Evolutionary conservation across 2,329 filamentous ascomycete species (phyloP).

Genomic region (Trichoderma semiorbis): DNA sequence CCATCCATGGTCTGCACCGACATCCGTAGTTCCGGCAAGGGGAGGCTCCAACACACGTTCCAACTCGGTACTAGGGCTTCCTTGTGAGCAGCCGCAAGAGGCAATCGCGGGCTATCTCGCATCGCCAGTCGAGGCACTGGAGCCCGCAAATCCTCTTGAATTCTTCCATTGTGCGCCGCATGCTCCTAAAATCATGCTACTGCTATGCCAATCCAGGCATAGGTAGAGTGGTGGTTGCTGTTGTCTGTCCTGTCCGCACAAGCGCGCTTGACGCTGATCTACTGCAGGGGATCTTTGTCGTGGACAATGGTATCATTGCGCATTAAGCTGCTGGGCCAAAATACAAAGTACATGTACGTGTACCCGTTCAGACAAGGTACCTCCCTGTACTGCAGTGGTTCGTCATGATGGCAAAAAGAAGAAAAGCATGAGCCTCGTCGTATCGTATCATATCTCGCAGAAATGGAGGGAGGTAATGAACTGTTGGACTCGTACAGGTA

Average conservation of each 20-base stretch:
- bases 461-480: background rate
- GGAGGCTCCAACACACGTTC: background rate
- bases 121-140: background rate
- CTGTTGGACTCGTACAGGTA: background rate
- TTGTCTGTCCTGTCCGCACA: background rate
- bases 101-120: background rate
- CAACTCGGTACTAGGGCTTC: background rate
- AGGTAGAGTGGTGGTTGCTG: background rate
- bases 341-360: background rate
- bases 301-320: slow-evolving; percentile 1
- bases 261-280: slow-evolving; percentile 16
- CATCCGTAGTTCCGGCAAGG: background rate
- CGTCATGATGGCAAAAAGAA: background rate
- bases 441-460: background rate
- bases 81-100: background rate
- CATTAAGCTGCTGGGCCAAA: background rate
- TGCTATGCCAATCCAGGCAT: background rate
- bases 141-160: background rate
- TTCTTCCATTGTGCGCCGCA: background rate
- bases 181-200: background rate
- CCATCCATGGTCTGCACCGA: background rate
- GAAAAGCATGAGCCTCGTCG: background rate
- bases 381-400: background rate
- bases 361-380: background rate
- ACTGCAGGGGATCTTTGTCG: slow-evolving; percentile 17